A percentile compares a stretch with the other conserved stretches of the same genome.
phyloP scores from a whole-genome alignment of 1,139 yeast genomes.

The Saccharomyces hybrid region DNA sequence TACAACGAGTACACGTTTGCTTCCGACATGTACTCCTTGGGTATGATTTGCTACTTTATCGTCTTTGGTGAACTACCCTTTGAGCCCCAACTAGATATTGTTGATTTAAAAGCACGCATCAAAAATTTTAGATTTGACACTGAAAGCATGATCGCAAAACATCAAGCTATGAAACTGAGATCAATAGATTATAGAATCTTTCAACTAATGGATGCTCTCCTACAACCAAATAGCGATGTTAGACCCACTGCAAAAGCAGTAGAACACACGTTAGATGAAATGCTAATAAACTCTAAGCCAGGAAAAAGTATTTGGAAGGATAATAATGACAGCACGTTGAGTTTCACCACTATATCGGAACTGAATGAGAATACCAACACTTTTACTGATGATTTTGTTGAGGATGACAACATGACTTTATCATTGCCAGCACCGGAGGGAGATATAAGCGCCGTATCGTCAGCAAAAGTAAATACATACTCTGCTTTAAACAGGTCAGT shows the following conservation, averaged over 20 bases:
- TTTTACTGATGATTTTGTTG: not conserved
- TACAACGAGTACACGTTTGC: slow-evolving; percentile 53
- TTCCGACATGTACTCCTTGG: slow-evolving; percentile 76
- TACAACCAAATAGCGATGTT: slow-evolving; percentile 32
- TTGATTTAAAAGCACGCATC: slow-evolving; percentile 38
- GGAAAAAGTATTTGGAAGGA: not conserved
- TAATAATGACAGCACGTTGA: not conserved
- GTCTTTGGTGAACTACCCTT: slow-evolving; percentile 69
- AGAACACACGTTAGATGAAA: slow-evolving; percentile 27
- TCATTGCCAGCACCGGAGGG: not conserved
- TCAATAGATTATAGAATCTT: slow-evolving; percentile 36
- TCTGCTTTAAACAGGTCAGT: not conserved
- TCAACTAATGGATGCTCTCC: slow-evolving; percentile 34
- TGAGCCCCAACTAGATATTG: slow-evolving; percentile 34
- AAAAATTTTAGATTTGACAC: slow-evolving; percentile 29
- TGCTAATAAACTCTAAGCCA: slow-evolving; percentile 5
- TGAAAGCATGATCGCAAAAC: slow-evolving; percentile 15
- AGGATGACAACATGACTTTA: not conserved
- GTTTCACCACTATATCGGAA: not conserved
- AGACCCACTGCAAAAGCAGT: slow-evolving; percentile 44
- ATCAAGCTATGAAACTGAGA: slow-evolving; percentile 18
- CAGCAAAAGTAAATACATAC: not conserved
- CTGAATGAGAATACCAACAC: not conserved
- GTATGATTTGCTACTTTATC: slow-evolving; percentile 67
- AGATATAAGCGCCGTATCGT: not conserved